Percentiles rank a stretch among this genome's conserved stretches.
These are phyloP conservation scores for Citrus maxima DNA, from an alignment of 345 rosid genomes.

Conservation along the genomic window DNA sequence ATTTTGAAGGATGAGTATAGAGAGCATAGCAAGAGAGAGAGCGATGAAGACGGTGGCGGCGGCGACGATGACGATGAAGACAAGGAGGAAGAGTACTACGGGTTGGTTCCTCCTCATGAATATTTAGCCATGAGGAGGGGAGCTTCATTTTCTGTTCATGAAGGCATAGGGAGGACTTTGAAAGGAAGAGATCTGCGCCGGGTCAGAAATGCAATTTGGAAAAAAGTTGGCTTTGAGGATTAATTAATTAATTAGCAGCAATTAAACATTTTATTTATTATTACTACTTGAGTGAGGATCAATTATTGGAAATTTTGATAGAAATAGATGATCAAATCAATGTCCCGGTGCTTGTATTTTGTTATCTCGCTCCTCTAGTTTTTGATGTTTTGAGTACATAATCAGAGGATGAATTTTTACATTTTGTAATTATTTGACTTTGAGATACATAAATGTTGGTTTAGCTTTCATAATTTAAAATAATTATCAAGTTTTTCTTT, in stretches of 20 bases:
- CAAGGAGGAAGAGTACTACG: conserved; percentile 7
- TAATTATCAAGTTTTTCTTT: not conserved
- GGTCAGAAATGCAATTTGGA: conserved; percentile 63
- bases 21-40: conserved; percentile 27
- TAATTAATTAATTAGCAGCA: conserved; percentile 13
- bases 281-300: not conserved
- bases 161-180: conserved; percentile 52
- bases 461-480: too few relatives aligned
- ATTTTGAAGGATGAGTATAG: conserved; percentile 47
- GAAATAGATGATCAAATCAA: not conserved
- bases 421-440: not conserved
- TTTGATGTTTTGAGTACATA: not conserved
- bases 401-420: conserved; percentile 8
- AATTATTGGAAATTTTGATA: conserved; percentile 2
- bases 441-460: too few relatives aligned
- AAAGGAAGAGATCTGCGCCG: conserved; percentile 60
- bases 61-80: conserved; percentile 13
- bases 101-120: conserved; percentile 55
- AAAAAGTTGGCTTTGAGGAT: conserved; percentile 59
- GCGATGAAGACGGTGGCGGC: conserved; percentile 20
- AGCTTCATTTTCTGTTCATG: conserved; percentile 50
- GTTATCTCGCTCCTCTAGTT: conserved; percentile 1
- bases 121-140: conserved; percentile 54
- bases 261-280: not conserved
- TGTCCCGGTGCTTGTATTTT: not conserved